A percentile compares a stretch with the other conserved stretches of the same genome.
phyloP scores from a whole-genome alignment of 257 asterid genomes.

The Solanum pennellii region DNA sequence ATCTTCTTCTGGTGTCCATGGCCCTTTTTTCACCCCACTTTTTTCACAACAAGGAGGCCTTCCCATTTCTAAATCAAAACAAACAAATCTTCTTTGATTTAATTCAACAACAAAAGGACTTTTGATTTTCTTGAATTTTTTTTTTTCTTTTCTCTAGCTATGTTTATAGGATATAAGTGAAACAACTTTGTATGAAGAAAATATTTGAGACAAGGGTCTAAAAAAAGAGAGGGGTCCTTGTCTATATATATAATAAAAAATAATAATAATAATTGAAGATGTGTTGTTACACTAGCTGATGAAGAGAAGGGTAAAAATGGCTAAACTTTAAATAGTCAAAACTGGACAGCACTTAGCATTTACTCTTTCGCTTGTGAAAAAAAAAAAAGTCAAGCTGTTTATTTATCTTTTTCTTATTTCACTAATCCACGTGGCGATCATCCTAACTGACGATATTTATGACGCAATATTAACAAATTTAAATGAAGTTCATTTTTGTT shows the following conservation, averaged over 20 bases:
- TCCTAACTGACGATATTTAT: slow-evolving; percentile 8
- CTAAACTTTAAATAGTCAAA: slow-evolving; percentile 44
- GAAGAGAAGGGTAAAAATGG: slow-evolving; percentile 13
- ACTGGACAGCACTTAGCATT: slow-evolving; percentile 49
- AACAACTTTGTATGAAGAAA: neutral
- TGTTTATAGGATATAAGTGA: neutral
- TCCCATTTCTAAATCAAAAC: slow-evolving; percentile 33
- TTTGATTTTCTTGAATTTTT: neutral
- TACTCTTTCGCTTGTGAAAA: slow-evolving; percentile 37
- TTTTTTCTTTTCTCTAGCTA: neutral
- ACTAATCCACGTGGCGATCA: slow-evolving; percentile 48
- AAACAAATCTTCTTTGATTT: neutral
- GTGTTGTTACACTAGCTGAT: slow-evolving; percentile 14
- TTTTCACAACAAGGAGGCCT: slow-evolving; percentile 86
- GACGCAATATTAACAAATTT: neutral
- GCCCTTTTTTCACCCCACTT: slow-evolving; percentile 73
- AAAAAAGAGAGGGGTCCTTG: slow-evolving; percentile 21
- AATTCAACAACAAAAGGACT: neutral
- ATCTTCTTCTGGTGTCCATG: slow-evolving; percentile 95
- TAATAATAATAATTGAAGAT: neutral
- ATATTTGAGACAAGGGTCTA: slow-evolving; percentile 27
- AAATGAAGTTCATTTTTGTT: neutral
- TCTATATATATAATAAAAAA: slow-evolving; percentile 5
- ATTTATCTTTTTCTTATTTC: slow-evolving; percentile 2
- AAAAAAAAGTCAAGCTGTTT: slow-evolving; percentile 24